A percentile compares a stretch with the other conserved stretches of the same genome.
These are phyloP conservation scores for Cyclotella atomus DNA, from an alignment of 108 stramenopile genomes.

Conservation along the genomic window DNA sequence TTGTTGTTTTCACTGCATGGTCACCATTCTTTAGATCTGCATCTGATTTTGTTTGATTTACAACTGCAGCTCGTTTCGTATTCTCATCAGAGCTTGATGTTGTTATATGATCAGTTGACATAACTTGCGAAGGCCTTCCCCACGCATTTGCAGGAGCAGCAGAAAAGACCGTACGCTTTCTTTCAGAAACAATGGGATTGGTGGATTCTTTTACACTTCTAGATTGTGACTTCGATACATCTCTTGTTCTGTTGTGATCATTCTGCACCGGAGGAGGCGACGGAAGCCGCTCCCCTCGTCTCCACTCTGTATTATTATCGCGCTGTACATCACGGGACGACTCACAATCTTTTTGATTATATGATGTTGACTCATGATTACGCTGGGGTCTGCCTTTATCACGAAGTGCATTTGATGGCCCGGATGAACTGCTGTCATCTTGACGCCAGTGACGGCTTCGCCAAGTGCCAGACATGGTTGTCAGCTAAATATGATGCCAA, in stretches of 20 bases:
- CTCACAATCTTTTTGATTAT: not conserved
- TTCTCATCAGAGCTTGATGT: too few species aligned
- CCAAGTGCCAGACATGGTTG: slow-evolving; percentile 13
- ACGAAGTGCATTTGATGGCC: not conserved
- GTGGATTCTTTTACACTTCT: too few species aligned
- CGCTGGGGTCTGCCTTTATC: not conserved
- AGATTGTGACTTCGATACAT: too few species aligned
- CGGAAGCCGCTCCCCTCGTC: slow-evolving; percentile 7
- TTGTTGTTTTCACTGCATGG: not conserved
- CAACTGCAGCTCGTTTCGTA: too few species aligned
- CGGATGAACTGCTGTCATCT: not conserved
- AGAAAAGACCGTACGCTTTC: not conserved
- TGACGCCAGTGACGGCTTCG: slow-evolving; percentile 12
- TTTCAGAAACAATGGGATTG: not conserved
- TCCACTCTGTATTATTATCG: not conserved
- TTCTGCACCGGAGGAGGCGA: not conserved
- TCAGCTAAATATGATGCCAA: too few species aligned
- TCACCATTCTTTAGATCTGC: too few species aligned
- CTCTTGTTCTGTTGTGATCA: not conserved
- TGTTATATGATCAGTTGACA: not conserved
- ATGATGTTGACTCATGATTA: not conserved
- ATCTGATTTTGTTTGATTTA: too few species aligned
- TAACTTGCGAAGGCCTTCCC: not conserved
- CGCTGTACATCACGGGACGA: not conserved
- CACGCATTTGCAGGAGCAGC: not conserved